Evolutionary conservation across 2,329 filamentous ascomycete species (phyloP), one percentile per base, ranked within the genome.

Genomic region (Malbranchea cinnamomea): DNA sequence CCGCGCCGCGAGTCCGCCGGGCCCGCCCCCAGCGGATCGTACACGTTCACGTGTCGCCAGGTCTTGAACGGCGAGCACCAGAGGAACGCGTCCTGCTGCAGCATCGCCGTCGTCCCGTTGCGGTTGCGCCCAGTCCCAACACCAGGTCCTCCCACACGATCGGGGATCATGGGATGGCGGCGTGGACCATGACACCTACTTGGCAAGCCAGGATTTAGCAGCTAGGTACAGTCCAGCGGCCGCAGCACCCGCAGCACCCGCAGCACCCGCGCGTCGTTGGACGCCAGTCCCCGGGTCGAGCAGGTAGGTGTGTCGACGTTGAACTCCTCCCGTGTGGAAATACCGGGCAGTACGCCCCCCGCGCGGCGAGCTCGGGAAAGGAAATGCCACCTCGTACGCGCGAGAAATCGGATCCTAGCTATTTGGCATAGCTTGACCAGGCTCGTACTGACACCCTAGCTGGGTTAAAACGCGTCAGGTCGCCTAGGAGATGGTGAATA

Each of bases 121-220:
- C 39, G 40, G 26, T 44, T 37, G 13, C 75, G 66, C 83, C 83
- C 92, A 3, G 74, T 69, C 56, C 63, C 6, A 79, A 60, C 1
- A 82, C 61, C 65, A 89, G 83, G 53, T 92, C 84, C 52, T 93
- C 82, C 84, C 84, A 92, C 1, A 85, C 79, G 13, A 92, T 60
- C 0, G 83, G 81, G 4, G 66, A n/a, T n/a, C n/a, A n/a, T n/a
- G n/a, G n/a, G n/a, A n/a, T n/a, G n/a, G n/a, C n/a, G n/a, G n/a
- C n/a, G n/a, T n/a, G n/a, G n/a, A n/a, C n/a, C n/a, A n/a, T n/a
- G n/a, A n/a, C n/a, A n/a, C n/a, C n/a, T n/a, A n/a, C n/a, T n/a
- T n/a, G n/a, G n/a, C n/a, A n/a, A n/a, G n/a, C n/a, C n/a, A n/a
- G n/a, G n/a, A n/a, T n/a, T n/a, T n/a, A n/a, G n/a, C n/a, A n/a